Evolutionary conservation across 495 filamentous ascomycete species (phyloP).

Genomic region (Paragyromitra xinjiangensis): DNA sequence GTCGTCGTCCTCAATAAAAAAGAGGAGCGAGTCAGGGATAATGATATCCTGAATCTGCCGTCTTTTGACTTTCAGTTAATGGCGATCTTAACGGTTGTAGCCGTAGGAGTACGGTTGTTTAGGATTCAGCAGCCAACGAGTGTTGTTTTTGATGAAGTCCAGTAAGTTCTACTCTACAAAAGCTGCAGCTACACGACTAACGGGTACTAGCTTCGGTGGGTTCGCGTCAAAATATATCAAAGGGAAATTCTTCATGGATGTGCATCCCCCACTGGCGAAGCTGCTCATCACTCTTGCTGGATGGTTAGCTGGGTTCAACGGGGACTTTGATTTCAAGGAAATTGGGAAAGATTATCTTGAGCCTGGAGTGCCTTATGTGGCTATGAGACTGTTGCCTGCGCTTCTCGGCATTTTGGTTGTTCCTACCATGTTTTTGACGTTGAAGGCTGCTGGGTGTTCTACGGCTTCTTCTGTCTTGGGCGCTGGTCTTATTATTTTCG

Average conservation of each 20-base stretch:
- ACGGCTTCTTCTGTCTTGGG: conserved; percentile 83
- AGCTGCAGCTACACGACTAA: conserved; percentile 22
- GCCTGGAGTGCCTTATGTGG: conserved; percentile 93
- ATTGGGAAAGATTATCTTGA: conserved; percentile 99
- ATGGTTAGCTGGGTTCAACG: conserved; percentile 93
- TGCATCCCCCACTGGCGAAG: conserved; percentile 97
- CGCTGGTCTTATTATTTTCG: conserved; percentile 86
- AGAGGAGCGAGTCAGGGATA: conserved; percentile 65
- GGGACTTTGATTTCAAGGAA: conserved; percentile 98
- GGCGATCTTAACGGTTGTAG: conserved; percentile 75
- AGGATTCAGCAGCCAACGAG: conserved; percentile 95
- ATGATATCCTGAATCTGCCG: conserved; percentile 78
- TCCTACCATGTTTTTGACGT: conserved; percentile 90
- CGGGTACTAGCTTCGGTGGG: conserved; percentile 79
- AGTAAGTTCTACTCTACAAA: conserved; percentile 68
- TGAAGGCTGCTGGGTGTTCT: conserved; percentile 89
- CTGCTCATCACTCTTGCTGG: conserved; percentile 93
- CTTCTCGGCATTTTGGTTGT: conserved; percentile 85
- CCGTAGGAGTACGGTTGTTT: conserved; percentile 84
- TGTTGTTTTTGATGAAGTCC: conserved; percentile 98
- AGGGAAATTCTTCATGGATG: conserved; percentile 98
- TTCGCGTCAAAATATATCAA: conserved; percentile 99
- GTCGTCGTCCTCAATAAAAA: conserved; percentile 1
- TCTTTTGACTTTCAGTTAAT: conserved; percentile 81
- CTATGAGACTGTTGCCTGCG: conserved; percentile 94